These are phyloP conservation scores for Zelonia costaricensis DNA, from an alignment of 208 protist genomes.

Conservation along the genomic window DNA sequence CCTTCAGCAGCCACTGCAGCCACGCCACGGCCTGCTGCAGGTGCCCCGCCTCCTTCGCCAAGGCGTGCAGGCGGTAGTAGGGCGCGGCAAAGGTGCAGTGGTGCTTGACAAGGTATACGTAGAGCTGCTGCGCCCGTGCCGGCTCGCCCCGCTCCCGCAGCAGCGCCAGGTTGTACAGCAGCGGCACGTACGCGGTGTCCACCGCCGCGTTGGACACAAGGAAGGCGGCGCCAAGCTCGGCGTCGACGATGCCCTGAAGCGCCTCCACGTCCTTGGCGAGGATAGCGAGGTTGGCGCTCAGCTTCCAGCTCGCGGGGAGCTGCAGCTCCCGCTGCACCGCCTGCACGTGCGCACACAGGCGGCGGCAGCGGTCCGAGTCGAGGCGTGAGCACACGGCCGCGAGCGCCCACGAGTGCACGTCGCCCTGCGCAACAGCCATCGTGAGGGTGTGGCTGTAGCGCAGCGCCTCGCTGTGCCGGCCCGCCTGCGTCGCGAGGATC, in stretches of 20 bases:
- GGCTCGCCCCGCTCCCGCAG: constrained; percentile 58
- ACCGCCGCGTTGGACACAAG: constrained; percentile 26
- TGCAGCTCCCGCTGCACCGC: constrained; percentile 49
- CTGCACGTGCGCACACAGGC: constrained; percentile 43
- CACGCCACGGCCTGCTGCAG: constrained; percentile 74
- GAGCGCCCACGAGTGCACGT: constrained; percentile 67
- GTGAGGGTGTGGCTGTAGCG: constrained; percentile 64
- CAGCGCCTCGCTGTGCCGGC: constrained; percentile 66
- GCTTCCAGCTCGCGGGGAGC: constrained; percentile 42
- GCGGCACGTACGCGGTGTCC: constrained; percentile 54
- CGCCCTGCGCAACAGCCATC: constrained; percentile 58
- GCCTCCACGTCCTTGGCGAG: constrained; percentile 54
- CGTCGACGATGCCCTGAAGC: constrained; percentile 70
- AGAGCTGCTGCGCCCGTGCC: constrained; percentile 53
- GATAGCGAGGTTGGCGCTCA: constrained; percentile 70
- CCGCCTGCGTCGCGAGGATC: constrained; percentile 46
- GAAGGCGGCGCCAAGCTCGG: constrained; percentile 70
- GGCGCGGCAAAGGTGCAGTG: constrained; percentile 63
- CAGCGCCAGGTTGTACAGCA: constrained; percentile 83
- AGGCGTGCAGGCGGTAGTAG: constrained; percentile 72
- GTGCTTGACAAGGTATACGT: constrained; percentile 83
- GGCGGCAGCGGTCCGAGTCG: constrained; percentile 44
- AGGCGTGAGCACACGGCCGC: constrained; percentile 72
- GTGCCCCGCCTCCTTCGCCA: constrained; percentile 59
- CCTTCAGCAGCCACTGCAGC: constrained; percentile 75